Conservation (phyloP, 306 rosid species). For the Lupinus albus region DNA sequence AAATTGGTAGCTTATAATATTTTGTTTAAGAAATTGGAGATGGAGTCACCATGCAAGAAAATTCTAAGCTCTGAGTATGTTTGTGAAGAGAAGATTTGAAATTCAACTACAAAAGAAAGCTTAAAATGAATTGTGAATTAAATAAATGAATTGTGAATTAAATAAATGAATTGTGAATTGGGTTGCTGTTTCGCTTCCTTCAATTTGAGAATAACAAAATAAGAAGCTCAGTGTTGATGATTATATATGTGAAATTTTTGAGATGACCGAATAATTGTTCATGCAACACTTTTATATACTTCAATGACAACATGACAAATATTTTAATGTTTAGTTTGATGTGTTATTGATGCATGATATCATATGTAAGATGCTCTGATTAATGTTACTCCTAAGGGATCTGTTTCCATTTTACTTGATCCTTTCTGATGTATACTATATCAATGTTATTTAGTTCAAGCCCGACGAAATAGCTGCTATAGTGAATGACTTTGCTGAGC, state of each 20-base stretch:
- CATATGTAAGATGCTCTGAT: constrained; percentile 4
- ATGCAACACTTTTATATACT: background rate
- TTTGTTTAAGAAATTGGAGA: background rate
- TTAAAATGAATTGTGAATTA: background rate
- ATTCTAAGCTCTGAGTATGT: constrained; percentile 8
- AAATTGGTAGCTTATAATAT: background rate
- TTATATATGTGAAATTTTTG: background rate
- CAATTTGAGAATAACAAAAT: background rate
- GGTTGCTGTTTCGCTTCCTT: background rate
- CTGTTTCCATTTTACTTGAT: constrained; percentile 34
- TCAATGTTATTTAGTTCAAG: constrained; percentile 53
- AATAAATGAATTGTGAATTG: too few relatives aligned
- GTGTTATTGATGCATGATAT: constrained; percentile 4
- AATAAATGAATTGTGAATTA: too few relatives aligned
- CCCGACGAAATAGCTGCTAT: constrained; percentile 68
- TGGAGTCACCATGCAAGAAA: constrained; percentile 18
- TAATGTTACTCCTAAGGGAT: background rate
- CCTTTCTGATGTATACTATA: constrained; percentile 6
- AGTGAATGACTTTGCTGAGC: constrained; percentile 64
- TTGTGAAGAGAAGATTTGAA: background rate
- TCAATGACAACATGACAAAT: background rate
- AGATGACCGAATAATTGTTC: background rate
- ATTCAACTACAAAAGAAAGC: background rate
- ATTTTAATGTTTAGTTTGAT: background rate
- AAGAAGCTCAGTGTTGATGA: background rate